Conservation (phyloP, 176 grass and related monocot species). For the Triticum turgidum region DNA sequence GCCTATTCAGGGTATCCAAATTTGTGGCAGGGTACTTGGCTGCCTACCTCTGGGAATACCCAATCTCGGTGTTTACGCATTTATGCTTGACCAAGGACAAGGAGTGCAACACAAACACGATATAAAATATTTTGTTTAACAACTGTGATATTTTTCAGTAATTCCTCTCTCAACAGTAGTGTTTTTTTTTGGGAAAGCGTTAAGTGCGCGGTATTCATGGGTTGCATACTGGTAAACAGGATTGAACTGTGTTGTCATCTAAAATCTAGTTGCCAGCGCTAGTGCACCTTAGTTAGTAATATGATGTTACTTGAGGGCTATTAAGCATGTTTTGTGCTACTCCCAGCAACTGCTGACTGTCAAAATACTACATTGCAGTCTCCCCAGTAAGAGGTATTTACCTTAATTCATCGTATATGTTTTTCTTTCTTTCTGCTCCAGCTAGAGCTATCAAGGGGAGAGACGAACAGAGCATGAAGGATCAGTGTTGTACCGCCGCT, state of each 20-base stretch:
- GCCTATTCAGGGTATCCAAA: neutral
- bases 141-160: neutral
- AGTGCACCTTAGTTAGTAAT: too few relatives aligned
- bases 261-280: too few relatives aligned
- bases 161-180: neutral
- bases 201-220: neutral
- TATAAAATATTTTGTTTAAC: neutral
- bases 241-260: too few relatives aligned
- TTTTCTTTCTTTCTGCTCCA: too few relatives aligned
- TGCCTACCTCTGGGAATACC: neutral
- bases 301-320: too few relatives aligned
- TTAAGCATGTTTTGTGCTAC: too few relatives aligned
- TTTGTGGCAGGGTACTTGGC: neutral
- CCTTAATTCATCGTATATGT: too few relatives aligned
- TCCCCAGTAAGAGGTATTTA: too few relatives aligned
- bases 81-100: neutral
- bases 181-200: neutral
- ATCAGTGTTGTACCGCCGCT: too few relatives aligned
- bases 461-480: too few relatives aligned
- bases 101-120: neutral
- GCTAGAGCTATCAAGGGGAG: too few relatives aligned
- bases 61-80: neutral
- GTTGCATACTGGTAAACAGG: neutral
- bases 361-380: neutral
- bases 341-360: neutral